phyloP scores from a whole-genome alignment of 148 eudicot genomes.

The Rheum nobile region DNA sequence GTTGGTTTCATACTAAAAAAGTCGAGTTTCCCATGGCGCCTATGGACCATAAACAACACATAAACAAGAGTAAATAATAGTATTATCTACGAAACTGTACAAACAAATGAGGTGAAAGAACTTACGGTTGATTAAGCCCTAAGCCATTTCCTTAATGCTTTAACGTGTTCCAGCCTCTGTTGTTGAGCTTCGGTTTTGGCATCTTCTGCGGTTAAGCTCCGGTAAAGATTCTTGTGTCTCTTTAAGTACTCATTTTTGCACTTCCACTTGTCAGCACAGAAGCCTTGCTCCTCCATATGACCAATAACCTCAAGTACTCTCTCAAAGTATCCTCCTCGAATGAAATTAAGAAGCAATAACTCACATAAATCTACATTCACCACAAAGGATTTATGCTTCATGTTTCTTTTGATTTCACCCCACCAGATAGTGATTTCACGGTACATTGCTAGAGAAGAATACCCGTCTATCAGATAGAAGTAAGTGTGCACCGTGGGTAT shows the following conservation, averaged over 20 bases:
- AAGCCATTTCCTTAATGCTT: constrained; percentile 67
- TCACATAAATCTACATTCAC: constrained; percentile 63
- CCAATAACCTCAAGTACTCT: constrained; percentile 70
- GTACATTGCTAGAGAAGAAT: constrained; percentile 54
- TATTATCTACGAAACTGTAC: background rate
- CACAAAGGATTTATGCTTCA: constrained; percentile 26
- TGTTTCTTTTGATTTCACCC: constrained; percentile 77
- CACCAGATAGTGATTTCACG: constrained; percentile 74
- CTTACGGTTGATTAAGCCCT: background rate
- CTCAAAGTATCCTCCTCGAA: constrained; percentile 92
- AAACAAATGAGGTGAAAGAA: background rate
- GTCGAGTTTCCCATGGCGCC: too few species aligned
- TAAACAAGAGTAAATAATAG: background rate
- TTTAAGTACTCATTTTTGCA: constrained; percentile 54
- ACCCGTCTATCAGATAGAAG: constrained; percentile 40
- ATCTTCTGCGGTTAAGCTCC: constrained; percentile 40
- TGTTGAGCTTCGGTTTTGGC: constrained; percentile 67
- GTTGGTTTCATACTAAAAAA: background rate
- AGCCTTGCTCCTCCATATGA: constrained; percentile 41
- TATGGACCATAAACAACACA: background rate
- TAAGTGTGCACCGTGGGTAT: constrained; percentile 49
- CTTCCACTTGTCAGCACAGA: constrained; percentile 62
- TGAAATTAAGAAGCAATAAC: constrained; percentile 48
- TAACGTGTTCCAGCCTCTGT: constrained; percentile 64
- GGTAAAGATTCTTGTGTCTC: constrained; percentile 64